These are phyloP conservation scores for Phylloporus sp. DNA, from an alignment of 1,284 basidiomycete species.

Conservation along the genomic window DNA sequence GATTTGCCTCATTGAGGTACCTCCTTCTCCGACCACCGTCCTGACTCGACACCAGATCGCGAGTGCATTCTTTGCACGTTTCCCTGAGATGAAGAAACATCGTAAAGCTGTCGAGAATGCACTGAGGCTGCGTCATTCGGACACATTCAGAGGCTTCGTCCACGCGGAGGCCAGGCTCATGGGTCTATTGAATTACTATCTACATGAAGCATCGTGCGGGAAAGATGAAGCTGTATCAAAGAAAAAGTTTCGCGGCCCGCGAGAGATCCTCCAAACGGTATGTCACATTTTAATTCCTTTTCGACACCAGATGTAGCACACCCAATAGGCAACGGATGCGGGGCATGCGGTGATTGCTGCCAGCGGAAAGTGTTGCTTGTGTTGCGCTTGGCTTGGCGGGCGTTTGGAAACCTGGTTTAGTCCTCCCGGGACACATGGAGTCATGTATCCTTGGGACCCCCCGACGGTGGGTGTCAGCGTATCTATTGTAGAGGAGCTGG, in stretches of 20 bases:
- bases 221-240: too few species aligned
- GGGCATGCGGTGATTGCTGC: neutral
- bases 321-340: neutral
- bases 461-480: neutral
- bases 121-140: neutral
- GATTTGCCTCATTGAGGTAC: neutral
- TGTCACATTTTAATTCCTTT: neutral
- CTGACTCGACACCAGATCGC: neutral
- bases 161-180: neutral
- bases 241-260: neutral
- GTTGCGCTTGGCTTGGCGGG: neutral
- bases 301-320: too few species aligned
- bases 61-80: neutral
- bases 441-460: neutral
- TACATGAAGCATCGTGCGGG: neutral
- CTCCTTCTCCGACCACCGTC: neutral
- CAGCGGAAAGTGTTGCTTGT: conserved; percentile 1
- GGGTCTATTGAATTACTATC: neutral
- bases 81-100: neutral
- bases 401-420: neutral
- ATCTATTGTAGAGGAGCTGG: neutral
- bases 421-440: neutral
- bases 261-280: neutral
- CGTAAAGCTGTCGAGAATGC: neutral
- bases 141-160: neutral